Conservation (phyloP, 768 basidiomycete genomes). For the Amanita jacksonii region DNA sequence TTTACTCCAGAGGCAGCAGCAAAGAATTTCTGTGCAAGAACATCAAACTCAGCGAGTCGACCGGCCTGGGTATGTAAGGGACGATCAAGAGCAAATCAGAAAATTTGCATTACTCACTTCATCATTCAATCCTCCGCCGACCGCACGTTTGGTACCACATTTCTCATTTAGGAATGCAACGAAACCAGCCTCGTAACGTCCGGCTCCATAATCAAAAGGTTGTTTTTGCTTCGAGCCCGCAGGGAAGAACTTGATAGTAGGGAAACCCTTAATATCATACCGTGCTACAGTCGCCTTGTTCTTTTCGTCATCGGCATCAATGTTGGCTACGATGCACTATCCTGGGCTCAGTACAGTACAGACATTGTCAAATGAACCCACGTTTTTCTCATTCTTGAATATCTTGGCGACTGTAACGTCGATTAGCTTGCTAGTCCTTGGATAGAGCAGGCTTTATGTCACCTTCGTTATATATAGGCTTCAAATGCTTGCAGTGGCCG, state of each 20-base stretch:
- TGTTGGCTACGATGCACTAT: constrained; percentile 86
- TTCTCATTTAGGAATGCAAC: constrained; percentile 75
- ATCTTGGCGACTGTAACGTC: constrained; percentile 47
- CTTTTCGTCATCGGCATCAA: constrained; percentile 79
- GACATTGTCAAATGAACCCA: constrained; percentile 23
- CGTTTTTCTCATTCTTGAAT: constrained; percentile 71
- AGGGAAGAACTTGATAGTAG: constrained; percentile 94
- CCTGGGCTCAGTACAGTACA: constrained; percentile 5
- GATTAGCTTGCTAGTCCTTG: not conserved
- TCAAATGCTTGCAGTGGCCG: constrained; percentile 90
- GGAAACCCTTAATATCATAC: constrained; percentile 76
- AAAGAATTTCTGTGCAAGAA: constrained; percentile 69
- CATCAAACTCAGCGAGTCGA: constrained; percentile 67
- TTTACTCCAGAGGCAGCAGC: constrained; percentile 46
- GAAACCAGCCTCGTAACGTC: constrained; percentile 67
- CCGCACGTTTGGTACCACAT: constrained; percentile 77
- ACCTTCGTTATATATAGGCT: constrained; percentile 82
- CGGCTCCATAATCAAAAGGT: constrained; percentile 58
- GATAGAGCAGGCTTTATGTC: constrained; percentile 3
- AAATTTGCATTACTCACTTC: constrained; percentile 29
- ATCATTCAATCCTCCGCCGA: constrained; percentile 74
- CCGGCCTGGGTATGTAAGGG: constrained; percentile 52
- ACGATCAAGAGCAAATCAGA: constrained; percentile 8
- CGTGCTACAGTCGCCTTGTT: constrained; percentile 63
- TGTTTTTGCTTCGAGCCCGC: constrained; percentile 48